Conservation (phyloP, 306 rosid genomes). For the Arachis stenosperma region DNA sequence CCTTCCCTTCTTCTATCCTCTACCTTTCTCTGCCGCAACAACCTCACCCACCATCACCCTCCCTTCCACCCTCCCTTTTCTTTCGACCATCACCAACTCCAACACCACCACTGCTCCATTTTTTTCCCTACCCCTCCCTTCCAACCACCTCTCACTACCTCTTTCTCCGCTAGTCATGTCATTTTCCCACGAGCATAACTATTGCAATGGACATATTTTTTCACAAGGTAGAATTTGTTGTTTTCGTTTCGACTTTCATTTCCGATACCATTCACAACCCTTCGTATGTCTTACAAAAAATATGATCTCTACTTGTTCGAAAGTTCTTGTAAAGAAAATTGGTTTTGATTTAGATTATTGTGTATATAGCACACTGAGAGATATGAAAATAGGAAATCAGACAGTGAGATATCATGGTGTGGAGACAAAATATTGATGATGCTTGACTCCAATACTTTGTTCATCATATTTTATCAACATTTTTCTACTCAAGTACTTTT, state of each 20-base stretch:
- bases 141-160: too few species aligned
- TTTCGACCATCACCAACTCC: too few species aligned
- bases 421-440: constrained; percentile 44
- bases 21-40: too few species aligned
- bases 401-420: constrained; percentile 36
- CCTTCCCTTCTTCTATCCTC: too few species aligned
- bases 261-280: constrained; percentile 65
- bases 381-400: constrained; percentile 37
- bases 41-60: too few species aligned
- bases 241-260: constrained; percentile 59
- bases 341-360: background rate
- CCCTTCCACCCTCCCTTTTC: too few species aligned
- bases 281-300: constrained; percentile 46
- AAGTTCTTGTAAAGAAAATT: too few species aligned
- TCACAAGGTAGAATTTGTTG: constrained; percentile 41
- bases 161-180: too few species aligned
- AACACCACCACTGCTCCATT: too few species aligned
- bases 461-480: constrained; percentile 53
- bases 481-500: constrained; percentile 53
- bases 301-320: too few species aligned
- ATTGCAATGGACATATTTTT: constrained; percentile 65
- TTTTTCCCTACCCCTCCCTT: too few species aligned
- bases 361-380: constrained; percentile 38
- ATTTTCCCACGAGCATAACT: constrained; percentile 38
- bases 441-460: constrained; percentile 45